Base-by-base conservation (phyloP, 176 grass and related monocot genomes). In the Thalia dealbata region DNA sequence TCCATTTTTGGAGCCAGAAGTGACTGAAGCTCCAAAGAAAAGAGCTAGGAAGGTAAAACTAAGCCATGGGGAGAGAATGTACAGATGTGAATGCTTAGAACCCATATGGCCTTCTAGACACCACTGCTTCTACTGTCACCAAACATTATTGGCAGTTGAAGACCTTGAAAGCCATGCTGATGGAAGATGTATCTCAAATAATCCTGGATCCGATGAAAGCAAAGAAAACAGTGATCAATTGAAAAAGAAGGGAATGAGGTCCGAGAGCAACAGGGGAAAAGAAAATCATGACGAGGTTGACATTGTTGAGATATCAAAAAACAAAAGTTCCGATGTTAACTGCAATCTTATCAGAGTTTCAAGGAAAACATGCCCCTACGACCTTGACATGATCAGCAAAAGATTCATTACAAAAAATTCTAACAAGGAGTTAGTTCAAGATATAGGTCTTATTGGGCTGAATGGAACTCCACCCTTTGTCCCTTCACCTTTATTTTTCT, bases 1-100 rank as follows among this genome's bases (percentile, higher is more conserved):
- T 61, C 78, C 69, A 50, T 85, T 72, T 43, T 77, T 75, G 62
- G 86, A 92, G 21, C 75, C 82, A 26, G 88, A 91, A 48, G 73
- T 70, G 41, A 85, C 71, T 81, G 89, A 96, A 77, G 68, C 80
- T 22, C 79, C 78, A 28, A 96, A 83, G 86, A 85, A 35, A 72
- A 81, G 52, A 70, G 87, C 76, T 73, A 89, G 61, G 78, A 96
- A 92, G 32, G 70, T 56, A 71, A 87, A 92, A 76, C 50, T 71
- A 18, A 80, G 66, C 77, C 76, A 70, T 82, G 89, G 91, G 71
- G 88, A 85, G 75, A 96, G 72, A 84, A 69, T 83, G 56, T 84
- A 83, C 70, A 88, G 79, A 64, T 92, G 95, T 14, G 83, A 92
- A 80, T 97, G 90, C 76, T 88, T 97, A 52, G 95, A 97, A 75